Evolutionary conservation across 495 filamentous ascomycete genomes (phyloP).

Genomic region (Hypoxylon trugodes): DNA sequence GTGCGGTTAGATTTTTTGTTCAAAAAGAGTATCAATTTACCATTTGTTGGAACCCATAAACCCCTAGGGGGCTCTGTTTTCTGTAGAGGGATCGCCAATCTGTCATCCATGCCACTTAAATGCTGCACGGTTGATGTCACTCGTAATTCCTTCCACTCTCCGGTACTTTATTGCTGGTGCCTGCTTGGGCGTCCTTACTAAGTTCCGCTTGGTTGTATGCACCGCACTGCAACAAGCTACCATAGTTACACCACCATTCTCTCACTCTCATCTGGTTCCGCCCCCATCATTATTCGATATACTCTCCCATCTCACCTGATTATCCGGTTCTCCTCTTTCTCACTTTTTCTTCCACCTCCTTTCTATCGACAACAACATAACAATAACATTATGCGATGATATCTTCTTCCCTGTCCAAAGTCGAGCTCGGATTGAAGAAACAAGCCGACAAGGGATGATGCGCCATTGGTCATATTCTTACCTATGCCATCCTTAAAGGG

Average conservation of each 20-base stretch:
- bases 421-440: slow-evolving; percentile 1
- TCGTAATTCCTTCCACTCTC: background rate
- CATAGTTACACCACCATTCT: too few species aligned
- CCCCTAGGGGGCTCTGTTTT: background rate
- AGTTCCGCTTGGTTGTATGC: too few species aligned
- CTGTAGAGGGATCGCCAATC: background rate
- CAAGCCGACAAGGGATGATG: slow-evolving; percentile 19
- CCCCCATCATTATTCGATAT: background rate
- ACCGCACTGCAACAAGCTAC: too few species aligned
- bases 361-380: background rate
- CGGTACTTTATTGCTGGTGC: too few species aligned
- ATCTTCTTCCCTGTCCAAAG: background rate
- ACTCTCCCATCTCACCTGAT: background rate
- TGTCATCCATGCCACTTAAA: too few species aligned
- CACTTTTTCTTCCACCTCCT: background rate
- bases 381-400: background rate
- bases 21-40: too few species aligned
- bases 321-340: background rate
- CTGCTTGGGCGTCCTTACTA: too few species aligned
- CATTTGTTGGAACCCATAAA: too few species aligned
- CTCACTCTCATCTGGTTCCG: too few species aligned
- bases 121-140: too few species aligned
- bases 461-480: slow-evolving; percentile 10
- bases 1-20: too few species aligned
- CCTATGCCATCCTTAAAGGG: slow-evolving; percentile 28